Conservation (phyloP, 345 rosid genomes). For the Linum tenue region DNA sequence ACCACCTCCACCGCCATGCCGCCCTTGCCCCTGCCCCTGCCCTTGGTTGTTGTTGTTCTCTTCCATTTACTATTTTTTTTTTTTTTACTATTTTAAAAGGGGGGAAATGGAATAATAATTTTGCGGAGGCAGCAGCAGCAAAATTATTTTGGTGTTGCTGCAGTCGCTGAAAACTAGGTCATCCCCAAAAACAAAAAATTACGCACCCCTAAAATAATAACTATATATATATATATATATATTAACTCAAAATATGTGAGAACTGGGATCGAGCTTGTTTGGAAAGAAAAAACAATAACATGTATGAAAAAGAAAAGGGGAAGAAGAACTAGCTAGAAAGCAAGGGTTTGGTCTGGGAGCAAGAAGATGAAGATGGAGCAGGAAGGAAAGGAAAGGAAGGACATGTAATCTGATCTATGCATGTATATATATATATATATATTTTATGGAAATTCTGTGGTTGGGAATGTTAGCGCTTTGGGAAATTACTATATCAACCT, state of each 20-base stretch:
- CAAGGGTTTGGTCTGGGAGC: too few relatives aligned
- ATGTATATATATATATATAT: constrained; percentile 19
- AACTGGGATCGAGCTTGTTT: too few relatives aligned
- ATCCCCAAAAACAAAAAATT: too few relatives aligned
- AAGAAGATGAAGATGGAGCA: constrained; percentile 25
- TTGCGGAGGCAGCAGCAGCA: too few relatives aligned
- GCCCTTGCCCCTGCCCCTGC: constrained; percentile 35
- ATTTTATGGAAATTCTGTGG: constrained; percentile 1
- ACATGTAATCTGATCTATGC: constrained; percentile 1
- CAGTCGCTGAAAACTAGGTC: background rate
- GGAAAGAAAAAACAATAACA: constrained; percentile 24
- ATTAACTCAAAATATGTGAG: too few relatives aligned
- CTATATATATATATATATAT: too few relatives aligned
- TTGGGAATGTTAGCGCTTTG: constrained; percentile 25
- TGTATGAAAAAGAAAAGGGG: constrained; percentile 10
- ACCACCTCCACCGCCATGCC: constrained; percentile 35
- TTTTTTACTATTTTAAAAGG: background rate
- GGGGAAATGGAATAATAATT: constrained; percentile 7
- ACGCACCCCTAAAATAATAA: too few relatives aligned
- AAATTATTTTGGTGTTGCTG: too few relatives aligned
- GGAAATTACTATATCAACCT: constrained; percentile 39
- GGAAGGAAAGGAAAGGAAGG: constrained; percentile 14
- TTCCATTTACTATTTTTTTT: constrained; percentile 40
- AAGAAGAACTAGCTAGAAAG: constrained; percentile 2
- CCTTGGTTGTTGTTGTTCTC: constrained; percentile 38